Evolutionary conservation across 2,329 filamentous ascomycete genomes (phyloP), one percentile per base, ranked within the genome.

Genomic region (Cyphellophora europaea): DNA sequence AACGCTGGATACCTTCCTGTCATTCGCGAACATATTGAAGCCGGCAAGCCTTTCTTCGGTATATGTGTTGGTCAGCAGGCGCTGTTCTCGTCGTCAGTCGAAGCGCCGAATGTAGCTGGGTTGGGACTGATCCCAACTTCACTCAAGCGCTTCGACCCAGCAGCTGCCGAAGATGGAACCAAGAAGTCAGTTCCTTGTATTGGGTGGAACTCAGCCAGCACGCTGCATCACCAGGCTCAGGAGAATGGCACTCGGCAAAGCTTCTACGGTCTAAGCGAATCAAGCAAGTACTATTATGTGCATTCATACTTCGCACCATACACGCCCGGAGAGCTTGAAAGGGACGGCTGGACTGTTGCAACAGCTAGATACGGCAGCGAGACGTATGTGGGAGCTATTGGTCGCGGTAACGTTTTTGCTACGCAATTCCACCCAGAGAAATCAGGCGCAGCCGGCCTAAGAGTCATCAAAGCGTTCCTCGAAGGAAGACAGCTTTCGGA

Each of bases 391-490:
- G 91, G 91, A 30, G 91, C 89, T 12, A 72, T 98, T 27, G 84
- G 85, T 19, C 82, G 77, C 51, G 82, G 77, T 13, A 94, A 94
- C 57, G 64, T 96, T 14, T 77, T 94, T 39, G 88, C 82, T 3
- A 94, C 91, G 3, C 91, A 98, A 53, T 98, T 98, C 58, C 91
- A 98, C 63, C 91, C 91, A 0, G 91, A 98, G 55, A 98, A 98
- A 70, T 93, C 85, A 53, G 91, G 91, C 35, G 79, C 81, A 12
- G 89, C 91, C 3, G 91, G 91, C 8, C 64, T 96, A 42, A 72
- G 86, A 18, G 81, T 93, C 1, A 53, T 98, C 47, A 81, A 81
- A 49, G 81, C 89, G 5, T 98, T 98, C 57, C 65, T 96, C 19
- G 74, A 82, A n/a, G 84, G 85, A 11, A 66, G 72, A 15, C 72